phyloP scores from a whole-genome alignment of 257 asterid genomes.

The Rubia yunnanensis region DNA sequence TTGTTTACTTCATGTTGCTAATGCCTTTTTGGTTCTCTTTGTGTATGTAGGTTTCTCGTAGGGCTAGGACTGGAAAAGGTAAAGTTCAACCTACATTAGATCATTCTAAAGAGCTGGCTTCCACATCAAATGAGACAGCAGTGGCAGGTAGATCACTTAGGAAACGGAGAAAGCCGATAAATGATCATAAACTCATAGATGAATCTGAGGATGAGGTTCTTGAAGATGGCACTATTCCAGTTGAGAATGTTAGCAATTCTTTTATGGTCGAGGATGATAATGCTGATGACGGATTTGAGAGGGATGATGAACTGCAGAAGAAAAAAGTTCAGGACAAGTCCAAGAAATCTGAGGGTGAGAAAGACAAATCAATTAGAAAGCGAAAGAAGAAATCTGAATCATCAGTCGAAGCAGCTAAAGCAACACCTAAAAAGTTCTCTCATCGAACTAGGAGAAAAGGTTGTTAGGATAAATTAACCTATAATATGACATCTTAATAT shows the following conservation, averaged over 20 bases:
- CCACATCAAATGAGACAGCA: conserved; percentile 29
- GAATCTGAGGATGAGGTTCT: conserved; percentile 35
- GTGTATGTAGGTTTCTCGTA: conserved; percentile 41
- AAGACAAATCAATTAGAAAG: conserved; percentile 49
- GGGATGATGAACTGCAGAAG: conserved; percentile 30
- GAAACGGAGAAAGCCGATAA: conserved; percentile 28
- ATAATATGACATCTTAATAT: conserved; percentile 8
- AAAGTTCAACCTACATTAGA: conserved; percentile 19
- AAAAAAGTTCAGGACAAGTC: conserved; percentile 35
- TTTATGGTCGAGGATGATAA: conserved; percentile 27
- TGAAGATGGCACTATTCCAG: conserved; percentile 25
- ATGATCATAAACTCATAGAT: conserved; percentile 26
- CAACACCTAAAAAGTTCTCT: conserved; percentile 60
- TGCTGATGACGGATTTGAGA: conserved; percentile 32
- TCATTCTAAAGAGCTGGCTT: conserved; percentile 34
- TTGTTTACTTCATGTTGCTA: conserved; percentile 10
- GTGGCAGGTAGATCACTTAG: conserved; percentile 36
- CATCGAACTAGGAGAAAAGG: conserved; percentile 77
- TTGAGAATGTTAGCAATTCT: conserved; percentile 27
- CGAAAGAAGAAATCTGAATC: conserved; percentile 45
- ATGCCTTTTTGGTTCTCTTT: conserved; percentile 6
- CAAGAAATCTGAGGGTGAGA: conserved; percentile 30
- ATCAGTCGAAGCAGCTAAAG: conserved; percentile 31
- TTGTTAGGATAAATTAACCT: conserved; percentile 12
- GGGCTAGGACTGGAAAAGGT: conserved; percentile 35